Conservation (phyloP, 495 filamentous ascomycete genomes). For the Annulohypoxylon bovei region DNA sequence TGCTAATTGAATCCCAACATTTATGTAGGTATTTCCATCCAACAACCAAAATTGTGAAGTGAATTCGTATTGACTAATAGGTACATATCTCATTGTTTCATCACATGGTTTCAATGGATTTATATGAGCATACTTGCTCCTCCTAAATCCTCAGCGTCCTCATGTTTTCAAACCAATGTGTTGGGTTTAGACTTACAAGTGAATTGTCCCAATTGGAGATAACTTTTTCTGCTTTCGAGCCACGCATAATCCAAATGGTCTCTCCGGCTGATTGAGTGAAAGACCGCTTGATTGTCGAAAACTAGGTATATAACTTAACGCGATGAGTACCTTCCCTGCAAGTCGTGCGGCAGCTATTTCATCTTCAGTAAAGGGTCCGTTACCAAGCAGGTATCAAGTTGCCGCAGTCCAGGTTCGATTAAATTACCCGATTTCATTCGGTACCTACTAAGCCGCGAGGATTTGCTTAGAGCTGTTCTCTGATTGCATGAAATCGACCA, state of each 20-base stretch:
- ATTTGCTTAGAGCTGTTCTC: neutral
- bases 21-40: neutral
- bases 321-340: neutral
- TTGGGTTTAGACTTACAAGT: constrained; percentile 1
- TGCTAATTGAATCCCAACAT: neutral
- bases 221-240: neutral
- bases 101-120: neutral
- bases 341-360: neutral
- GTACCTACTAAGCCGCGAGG: too few species aligned
- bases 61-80: neutral
- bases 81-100: neutral
- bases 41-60: neutral
- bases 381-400: neutral
- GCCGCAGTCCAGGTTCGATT: neutral
- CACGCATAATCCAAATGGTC: neutral
- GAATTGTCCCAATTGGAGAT: neutral
- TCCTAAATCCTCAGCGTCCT: neutral
- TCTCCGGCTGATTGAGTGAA: neutral
- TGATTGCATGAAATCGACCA: neutral
- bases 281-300: neutral
- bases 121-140: neutral
- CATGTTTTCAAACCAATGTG: neutral
- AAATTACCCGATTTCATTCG: neutral
- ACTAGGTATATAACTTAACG: neutral
- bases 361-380: neutral